These are phyloP conservation scores for Paulownia fortunei DNA, from an alignment of 257 asterid species.

Conservation along the genomic window DNA sequence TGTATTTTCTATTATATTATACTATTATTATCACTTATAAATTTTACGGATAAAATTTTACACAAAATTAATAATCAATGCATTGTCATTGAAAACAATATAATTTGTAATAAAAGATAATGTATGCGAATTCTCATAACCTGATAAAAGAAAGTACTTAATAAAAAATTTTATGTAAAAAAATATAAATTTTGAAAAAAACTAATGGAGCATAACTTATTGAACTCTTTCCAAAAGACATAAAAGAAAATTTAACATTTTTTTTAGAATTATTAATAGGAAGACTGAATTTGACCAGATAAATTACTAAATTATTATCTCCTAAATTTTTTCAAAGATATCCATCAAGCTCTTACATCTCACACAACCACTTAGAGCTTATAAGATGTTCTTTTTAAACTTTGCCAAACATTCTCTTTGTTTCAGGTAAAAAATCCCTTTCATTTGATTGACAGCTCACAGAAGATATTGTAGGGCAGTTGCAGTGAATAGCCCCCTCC, in stretches of 20 bases:
- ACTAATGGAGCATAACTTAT: not conserved
- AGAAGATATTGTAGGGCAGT: constrained; percentile 30
- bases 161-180: not conserved
- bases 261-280: too few species aligned
- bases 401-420: constrained; percentile 28
- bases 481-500: constrained; percentile 34
- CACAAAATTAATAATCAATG: too few species aligned
- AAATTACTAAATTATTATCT: not conserved
- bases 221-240: too few species aligned
- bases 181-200: not conserved
- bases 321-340: not conserved
- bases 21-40: too few species aligned
- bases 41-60: too few species aligned
- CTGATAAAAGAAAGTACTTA: not conserved
- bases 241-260: too few species aligned
- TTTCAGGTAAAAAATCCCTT: constrained; percentile 31
- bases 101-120: too few species aligned
- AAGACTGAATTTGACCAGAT: not conserved
- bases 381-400: not conserved
- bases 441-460: constrained; percentile 41
- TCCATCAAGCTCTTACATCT: not conserved
- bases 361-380: too few species aligned
- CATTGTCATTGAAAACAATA: too few species aligned
- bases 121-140: not conserved
- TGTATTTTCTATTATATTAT: too few species aligned